phyloP scores from a whole-genome alignment of 2,329 filamentous ascomycete species.

The Ophiocordyceps camponoti-saundersi region DNA sequence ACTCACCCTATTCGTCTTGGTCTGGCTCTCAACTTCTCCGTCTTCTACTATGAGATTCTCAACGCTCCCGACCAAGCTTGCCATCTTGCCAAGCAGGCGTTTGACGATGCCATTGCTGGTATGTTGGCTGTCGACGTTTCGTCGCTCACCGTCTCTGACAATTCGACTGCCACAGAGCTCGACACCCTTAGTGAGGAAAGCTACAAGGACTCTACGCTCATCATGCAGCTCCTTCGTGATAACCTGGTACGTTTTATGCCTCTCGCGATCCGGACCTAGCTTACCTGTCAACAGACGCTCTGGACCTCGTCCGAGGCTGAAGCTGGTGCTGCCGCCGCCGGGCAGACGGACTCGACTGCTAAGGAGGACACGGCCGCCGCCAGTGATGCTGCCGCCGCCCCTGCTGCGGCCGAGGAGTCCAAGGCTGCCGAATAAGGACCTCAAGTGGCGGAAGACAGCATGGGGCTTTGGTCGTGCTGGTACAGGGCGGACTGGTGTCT shows the following conservation, averaged over 20 bases:
- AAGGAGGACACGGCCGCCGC: slow-evolving; percentile 32
- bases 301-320: slow-evolving; percentile 99
- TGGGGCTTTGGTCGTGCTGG: slow-evolving; percentile 14
- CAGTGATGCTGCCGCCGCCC: slow-evolving; percentile 36
- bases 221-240: slow-evolving; percentile 96
- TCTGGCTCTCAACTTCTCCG: slow-evolving; percentile 96
- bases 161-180: slow-evolving; percentile 45
- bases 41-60: slow-evolving; percentile 99
- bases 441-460: slow-evolving; percentile 11
- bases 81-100: slow-evolving; percentile 97
- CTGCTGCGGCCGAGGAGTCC: slow-evolving; percentile 44
- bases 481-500: slow-evolving; percentile 42
- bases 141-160: not conserved
- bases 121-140: slow-evolving; percentile 4
- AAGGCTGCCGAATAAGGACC: slow-evolving; percentile 46
- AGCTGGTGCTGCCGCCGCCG: slow-evolving; percentile 38
- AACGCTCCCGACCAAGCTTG: slow-evolving; percentile 97
- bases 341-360: slow-evolving; percentile 28
- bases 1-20: slow-evolving; percentile 97
- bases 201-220: slow-evolving; percentile 97
- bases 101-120: slow-evolving; percentile 90
- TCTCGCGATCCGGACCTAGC: slow-evolving; percentile 2
- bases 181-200: slow-evolving; percentile 95
- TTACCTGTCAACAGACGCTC: slow-evolving; percentile 52
- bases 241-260: slow-evolving; percentile 53